Base-by-base conservation (phyloP, 225 moss, liverwort and hornwort species). In the Pseudoscleropodium purum region DNA sequence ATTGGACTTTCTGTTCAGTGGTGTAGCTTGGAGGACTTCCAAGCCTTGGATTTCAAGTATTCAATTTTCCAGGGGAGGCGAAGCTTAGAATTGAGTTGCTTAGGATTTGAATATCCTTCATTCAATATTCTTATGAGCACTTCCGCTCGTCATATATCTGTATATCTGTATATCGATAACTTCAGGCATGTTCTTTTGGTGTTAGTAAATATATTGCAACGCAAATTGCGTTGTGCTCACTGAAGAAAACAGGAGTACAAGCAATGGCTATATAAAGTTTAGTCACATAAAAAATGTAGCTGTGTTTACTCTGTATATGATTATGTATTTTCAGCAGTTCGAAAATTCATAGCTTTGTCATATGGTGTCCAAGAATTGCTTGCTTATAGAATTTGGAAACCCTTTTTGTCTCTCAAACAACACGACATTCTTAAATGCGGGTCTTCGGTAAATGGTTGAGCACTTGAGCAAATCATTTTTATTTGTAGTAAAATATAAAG, bases 81-180 rank as follows among this genome's bases (percentile, higher is more conserved):
- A 64, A 86, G 70, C 49, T 80, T 79, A 39, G 84, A 70, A 74
- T 51, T 62, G 54, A 60, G 43, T 88, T 66, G 79, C 59, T 74
- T 33, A 73, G 73, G 65, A 36, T 51, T 72, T 25, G n/a, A 41
- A 37, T 18, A 59, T 61, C 73, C 75, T 54, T 87, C 36, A 52
- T 82, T 87, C 82, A 60, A 85, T 59, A 82, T 82, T 85, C 78
- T 82, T 84, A 62, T 85, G 85, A 89, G 91, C 87, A 63, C 12
- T 87, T 77, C 18, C 5, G 60, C 76, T 90, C 82, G 43, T 67
- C 37, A 7, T 39, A 64, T 61, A 69, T 7, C 10, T 83, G 68
- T 69, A 83, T n/a, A n/a, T n/a, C 16, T 82, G 82, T 78, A 84
- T 20, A 70, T 61, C 23, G 57, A 19, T 31, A 37, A 39, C 34